Base-by-base conservation (phyloP, 2,329 filamentous ascomycete genomes). In the Fusarium coffeatum region DNA sequence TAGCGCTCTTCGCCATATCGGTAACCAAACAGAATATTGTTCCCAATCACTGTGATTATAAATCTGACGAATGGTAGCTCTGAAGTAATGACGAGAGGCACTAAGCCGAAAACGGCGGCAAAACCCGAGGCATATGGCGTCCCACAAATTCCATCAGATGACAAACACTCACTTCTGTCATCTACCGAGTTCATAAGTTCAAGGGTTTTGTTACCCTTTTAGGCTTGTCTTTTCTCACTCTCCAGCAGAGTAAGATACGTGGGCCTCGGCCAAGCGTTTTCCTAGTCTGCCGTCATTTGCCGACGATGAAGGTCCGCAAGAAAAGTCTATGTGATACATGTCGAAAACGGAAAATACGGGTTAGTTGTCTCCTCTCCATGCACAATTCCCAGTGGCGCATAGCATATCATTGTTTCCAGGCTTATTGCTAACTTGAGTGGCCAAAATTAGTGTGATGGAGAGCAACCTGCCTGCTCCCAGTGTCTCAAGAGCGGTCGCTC, bases 361-460 rank as follows among this genome's bases (percentile, higher is more conserved):
- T 42, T 13, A 9, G 40, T 42, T 22, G 13, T 9, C 2, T 42
- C 13, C 10, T 22, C 8, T 9, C 8, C 40, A 2, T 15, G 40
- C 9, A 42, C 18, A 1, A 3, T 5, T 6, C 20, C 10, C 20
- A 8, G 11, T 41, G 37, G n/a, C 10, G 8, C 32, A 18, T 6
- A 34, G 5, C 16, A 32, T 32, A 32, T 3, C 30, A 34, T 3
- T 6, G 1, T 34, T 1, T 18, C 34, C 4, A n/a, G 6, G 0
- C 10, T 3, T n/a, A 7, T 11, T 0, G 10, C 7, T 37, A 37
- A 37, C 34, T 11, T n/a, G 6, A 1, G 12, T 42, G 40, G 7
- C n/a, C 40, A 5, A 42, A 13, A 22, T 22, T 41, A 42, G 40
- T 42, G 40, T 22, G 40, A 42, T 42, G 40, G 40, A 4, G 16